A percentile compares a stretch with the other conserved stretches of the same genome.
These are phyloP conservation scores for Gloeophyllum trabeum DNA, from an alignment of 768 basidiomycete genomes.

Conservation along the genomic window DNA sequence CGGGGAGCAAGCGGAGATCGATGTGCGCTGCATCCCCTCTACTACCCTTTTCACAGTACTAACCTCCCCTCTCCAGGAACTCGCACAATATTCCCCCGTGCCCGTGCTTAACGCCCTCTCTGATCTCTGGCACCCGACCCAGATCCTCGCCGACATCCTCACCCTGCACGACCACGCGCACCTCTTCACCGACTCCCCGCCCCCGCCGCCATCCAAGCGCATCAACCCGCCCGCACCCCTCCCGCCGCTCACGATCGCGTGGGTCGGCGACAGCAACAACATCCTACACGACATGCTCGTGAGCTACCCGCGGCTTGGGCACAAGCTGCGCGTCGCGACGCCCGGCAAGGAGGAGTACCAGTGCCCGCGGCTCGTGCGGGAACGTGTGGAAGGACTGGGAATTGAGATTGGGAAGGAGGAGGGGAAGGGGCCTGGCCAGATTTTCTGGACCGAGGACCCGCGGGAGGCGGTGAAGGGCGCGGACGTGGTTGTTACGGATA, in stretches of 20 bases:
- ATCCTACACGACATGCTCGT: slow-evolving; percentile 97
- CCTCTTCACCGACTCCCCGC: slow-evolving; percentile 26
- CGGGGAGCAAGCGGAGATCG: slow-evolving; percentile 85
- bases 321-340: slow-evolving; percentile 74
- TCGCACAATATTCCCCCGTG: slow-evolving; percentile 82
- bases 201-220: slow-evolving; percentile 6
- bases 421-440: too few relatives aligned
- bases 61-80: slow-evolving; percentile 48
- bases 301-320: slow-evolving; percentile 84
- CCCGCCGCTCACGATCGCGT: slow-evolving; percentile 78
- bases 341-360: slow-evolving; percentile 54
- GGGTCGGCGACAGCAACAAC: slow-evolving; percentile 91
- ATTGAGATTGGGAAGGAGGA: slow-evolving; percentile 58
- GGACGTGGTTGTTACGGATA: slow-evolving; percentile 95
- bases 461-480: slow-evolving; percentile 81
- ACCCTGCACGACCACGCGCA: slow-evolving; percentile 73
- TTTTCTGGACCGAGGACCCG: slow-evolving; percentile 71
- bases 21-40: slow-evolving; percentile 37
- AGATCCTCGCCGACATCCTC: slow-evolving; percentile 86
- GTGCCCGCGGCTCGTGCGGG: slow-evolving; percentile 67
- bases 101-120: slow-evolving; percentile 96
- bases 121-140: slow-evolving; percentile 93
- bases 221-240: slow-evolving; percentile 17
- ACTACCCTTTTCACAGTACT: slow-evolving; percentile 1
- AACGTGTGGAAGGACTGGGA: slow-evolving; percentile 62